Percentiles rank a stretch among this genome's conserved stretches.
Conservation (phyloP, 2,329 filamentous ascomycete genomes). For the Metarhizium guizhouense region DNA sequence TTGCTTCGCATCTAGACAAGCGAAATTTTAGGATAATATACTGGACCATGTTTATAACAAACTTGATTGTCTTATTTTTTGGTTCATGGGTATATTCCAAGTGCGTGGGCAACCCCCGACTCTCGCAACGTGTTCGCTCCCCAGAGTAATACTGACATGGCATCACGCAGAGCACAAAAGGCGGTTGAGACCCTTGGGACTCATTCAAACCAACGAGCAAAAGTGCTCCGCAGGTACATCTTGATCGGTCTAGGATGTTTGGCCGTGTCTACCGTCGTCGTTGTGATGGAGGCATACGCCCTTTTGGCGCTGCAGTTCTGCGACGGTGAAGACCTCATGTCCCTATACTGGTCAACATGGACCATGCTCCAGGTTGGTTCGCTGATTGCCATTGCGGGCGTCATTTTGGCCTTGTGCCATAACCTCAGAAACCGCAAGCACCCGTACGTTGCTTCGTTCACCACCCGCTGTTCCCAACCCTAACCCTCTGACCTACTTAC, state of each 20-base stretch:
- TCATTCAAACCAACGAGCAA: conserved; percentile 21
- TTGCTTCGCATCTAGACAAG: conserved; percentile 31
- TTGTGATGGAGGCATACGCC: conserved; percentile 46
- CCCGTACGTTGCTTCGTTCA: conserved; percentile 30
- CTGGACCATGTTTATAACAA: conserved; percentile 35
- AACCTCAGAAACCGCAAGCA: conserved; percentile 38
- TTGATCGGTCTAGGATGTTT: conserved; percentile 35
- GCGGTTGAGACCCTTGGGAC: conserved; percentile 27
- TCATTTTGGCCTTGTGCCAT: conserved; percentile 44
- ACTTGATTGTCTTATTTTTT: conserved; percentile 34
- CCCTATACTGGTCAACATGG: conserved; percentile 53
- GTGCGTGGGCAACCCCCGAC: conserved; percentile 17
- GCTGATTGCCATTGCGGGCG: conserved; percentile 48
- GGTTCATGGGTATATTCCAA: conserved; percentile 32
- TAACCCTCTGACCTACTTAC: not conserved
- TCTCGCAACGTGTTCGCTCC: not conserved
- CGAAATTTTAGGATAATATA: conserved; percentile 37
- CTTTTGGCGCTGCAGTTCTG: conserved; percentile 49
- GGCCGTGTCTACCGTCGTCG: conserved; percentile 30
- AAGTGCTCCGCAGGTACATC: conserved; percentile 32
- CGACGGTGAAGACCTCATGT: conserved; percentile 50
- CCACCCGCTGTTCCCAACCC: not conserved
- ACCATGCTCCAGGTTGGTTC: conserved; percentile 50
- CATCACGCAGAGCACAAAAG: conserved; percentile 21
- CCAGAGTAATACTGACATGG: not conserved